phyloP scores from a whole-genome alignment of 2,329 filamentous ascomycete species.

The Fusarium sp. region DNA sequence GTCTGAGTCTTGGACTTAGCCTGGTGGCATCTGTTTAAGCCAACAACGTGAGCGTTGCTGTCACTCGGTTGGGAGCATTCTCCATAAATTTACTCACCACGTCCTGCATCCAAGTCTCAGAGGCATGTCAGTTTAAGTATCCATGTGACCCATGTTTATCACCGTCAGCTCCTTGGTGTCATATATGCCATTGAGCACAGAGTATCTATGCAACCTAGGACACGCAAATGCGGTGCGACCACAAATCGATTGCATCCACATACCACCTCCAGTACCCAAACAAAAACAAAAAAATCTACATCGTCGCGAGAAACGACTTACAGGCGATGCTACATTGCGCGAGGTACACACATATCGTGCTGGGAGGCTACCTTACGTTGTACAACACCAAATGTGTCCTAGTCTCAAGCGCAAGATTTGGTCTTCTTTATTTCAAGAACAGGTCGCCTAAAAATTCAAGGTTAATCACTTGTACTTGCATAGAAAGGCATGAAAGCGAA shows the following conservation, averaged over 20 bases:
- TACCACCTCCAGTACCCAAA: background rate
- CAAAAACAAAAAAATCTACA: background rate
- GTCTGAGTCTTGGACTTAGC: background rate
- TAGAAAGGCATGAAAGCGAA: background rate
- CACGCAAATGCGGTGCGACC: conserved; percentile 16
- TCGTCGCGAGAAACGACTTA: background rate
- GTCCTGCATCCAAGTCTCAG: background rate
- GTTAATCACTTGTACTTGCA: background rate
- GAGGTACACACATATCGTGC: background rate
- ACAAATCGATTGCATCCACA: conserved; percentile 4
- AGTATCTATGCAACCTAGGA: conserved; percentile 6
- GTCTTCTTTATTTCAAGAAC: background rate
- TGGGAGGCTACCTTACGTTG: background rate
- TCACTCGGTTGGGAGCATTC: background rate
- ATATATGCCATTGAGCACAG: background rate
- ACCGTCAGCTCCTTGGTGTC: background rate
- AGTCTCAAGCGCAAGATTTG: background rate
- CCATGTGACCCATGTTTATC: background rate
- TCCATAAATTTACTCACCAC: background rate
- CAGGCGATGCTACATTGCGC: conserved; percentile 11
- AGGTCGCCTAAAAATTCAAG: background rate
- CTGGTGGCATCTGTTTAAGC: background rate
- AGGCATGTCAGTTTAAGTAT: background rate
- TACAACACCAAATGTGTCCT: background rate
- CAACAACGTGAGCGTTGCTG: background rate